phyloP scores from a whole-genome alignment of 208 protist species.

The Leptomonas pyrrhocoris region DNA sequence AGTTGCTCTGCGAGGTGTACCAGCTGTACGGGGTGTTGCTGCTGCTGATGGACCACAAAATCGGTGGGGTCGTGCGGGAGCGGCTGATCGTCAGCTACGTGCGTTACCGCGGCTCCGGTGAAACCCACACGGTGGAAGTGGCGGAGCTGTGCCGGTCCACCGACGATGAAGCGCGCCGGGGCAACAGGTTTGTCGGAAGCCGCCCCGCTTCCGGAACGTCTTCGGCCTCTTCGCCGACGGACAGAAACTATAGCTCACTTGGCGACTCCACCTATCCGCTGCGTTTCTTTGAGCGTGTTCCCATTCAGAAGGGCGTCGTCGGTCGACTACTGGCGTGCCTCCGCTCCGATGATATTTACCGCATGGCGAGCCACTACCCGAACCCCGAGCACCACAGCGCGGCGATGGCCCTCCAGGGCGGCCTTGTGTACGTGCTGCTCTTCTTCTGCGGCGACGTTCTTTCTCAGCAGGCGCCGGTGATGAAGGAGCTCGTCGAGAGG shows the following conservation, averaged over 20 bases:
- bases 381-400: slow-evolving; percentile 94
- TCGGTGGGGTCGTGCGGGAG: slow-evolving; percentile 95
- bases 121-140: slow-evolving; percentile 94
- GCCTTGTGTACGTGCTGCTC: slow-evolving; percentile 97
- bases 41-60: slow-evolving; percentile 92
- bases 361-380: slow-evolving; percentile 91
- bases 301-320: slow-evolving; percentile 71
- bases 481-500: slow-evolving; percentile 98
- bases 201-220: neutral
- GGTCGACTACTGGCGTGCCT: slow-evolving; percentile 93
- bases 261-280: slow-evolving; percentile 90
- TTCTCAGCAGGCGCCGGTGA: slow-evolving; percentile 84
- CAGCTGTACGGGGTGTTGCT: slow-evolving; percentile 97
- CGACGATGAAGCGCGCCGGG: slow-evolving; percentile 55
- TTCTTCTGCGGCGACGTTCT: slow-evolving; percentile 97
- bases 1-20: slow-evolving; percentile 94
- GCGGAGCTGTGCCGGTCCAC: slow-evolving; percentile 94
- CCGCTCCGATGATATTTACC: slow-evolving; percentile 97
- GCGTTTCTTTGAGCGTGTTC: slow-evolving; percentile 91
- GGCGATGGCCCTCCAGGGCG: slow-evolving; percentile 93
- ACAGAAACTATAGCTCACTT: no score
- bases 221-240: neutral
- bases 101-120: slow-evolving; percentile 93
- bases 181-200: neutral
- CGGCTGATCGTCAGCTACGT: slow-evolving; percentile 97